phyloP scores from a whole-genome alignment of 2,329 filamentous ascomycete species.

The Fusarium azukiicola region DNA sequence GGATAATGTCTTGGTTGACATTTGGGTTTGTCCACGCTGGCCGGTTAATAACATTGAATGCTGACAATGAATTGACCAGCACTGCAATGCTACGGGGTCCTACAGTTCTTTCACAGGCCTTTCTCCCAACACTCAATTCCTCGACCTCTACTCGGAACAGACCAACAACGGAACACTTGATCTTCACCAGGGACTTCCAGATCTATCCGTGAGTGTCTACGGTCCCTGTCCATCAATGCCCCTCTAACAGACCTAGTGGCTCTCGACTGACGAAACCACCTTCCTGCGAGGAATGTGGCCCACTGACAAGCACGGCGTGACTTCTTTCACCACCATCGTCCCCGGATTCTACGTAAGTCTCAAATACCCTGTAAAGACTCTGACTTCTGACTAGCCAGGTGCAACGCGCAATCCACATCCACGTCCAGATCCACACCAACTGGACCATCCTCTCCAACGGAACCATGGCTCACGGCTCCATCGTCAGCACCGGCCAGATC shows the following conservation, averaged over 20 bases:
- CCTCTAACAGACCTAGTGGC: slow-evolving; percentile 1
- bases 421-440: slow-evolving; percentile 12
- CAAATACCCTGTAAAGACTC: background rate
- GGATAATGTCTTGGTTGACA: slow-evolving; percentile 11
- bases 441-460: slow-evolving; percentile 11
- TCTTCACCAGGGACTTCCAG: slow-evolving; percentile 1
- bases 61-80: background rate
- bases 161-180: background rate
- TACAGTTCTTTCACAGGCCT: slow-evolving; percentile 16
- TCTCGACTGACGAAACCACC: slow-evolving; percentile 29
- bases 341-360: slow-evolving; percentile 14
- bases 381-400: background rate
- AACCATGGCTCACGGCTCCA: background rate
- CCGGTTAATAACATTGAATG: background rate
- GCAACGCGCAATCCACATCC: slow-evolving; percentile 6
- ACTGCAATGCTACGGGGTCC: slow-evolving; percentile 9
- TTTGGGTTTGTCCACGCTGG: background rate
- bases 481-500: slow-evolving; percentile 9
- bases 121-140: slow-evolving; percentile 15
- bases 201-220: background rate
- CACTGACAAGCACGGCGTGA: slow-evolving; percentile 30
- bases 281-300: slow-evolving; percentile 37
- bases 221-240: background rate
- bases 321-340: slow-evolving; percentile 27
- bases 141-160: background rate